Conservation (phyloP, 2,329 filamentous ascomycete genomes). For the Lanzia echinophila region DNA sequence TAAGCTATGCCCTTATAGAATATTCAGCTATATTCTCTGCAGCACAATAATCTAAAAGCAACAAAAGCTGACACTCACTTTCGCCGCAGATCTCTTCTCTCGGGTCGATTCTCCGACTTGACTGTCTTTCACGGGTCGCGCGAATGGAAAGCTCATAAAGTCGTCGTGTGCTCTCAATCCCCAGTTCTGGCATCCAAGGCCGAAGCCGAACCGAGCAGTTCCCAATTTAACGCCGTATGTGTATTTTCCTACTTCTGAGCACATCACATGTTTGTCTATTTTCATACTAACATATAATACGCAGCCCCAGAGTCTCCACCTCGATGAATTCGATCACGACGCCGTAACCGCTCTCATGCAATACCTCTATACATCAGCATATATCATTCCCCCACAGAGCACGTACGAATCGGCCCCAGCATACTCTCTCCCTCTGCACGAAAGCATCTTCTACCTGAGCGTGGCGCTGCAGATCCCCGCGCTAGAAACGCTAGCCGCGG, state of each 20-base stretch:
- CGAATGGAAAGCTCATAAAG: slow-evolving; percentile 22
- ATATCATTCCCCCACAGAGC: slow-evolving; percentile 5
- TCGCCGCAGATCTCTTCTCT: slow-evolving; percentile 14
- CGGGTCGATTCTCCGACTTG: slow-evolving; percentile 24
- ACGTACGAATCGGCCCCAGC: background rate
- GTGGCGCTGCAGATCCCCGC: slow-evolving; percentile 10
- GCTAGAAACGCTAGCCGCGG: slow-evolving; percentile 8
- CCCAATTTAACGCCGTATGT: background rate
- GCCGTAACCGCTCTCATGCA: slow-evolving; percentile 14
- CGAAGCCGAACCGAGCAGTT: background rate
- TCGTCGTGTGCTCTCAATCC: slow-evolving; percentile 23
- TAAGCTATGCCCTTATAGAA: no score
- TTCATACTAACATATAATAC: background rate
- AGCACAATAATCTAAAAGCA: background rate
- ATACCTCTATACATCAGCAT: slow-evolving; percentile 21
- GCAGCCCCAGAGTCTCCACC: slow-evolving; percentile 9
- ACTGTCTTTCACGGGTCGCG: slow-evolving; percentile 16
- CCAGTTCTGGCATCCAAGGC: slow-evolving; percentile 18
- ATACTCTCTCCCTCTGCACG: slow-evolving; percentile 12
- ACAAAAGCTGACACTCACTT: background rate
- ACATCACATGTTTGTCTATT: background rate
- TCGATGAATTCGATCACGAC: slow-evolving; percentile 12
- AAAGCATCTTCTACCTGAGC: slow-evolving; percentile 18
- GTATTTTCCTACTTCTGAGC: background rate
- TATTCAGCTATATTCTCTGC: no score